Percentiles rank a stretch among this genome's conserved stretches.
Evolutionary conservation across 305 asterid species (phyloP).

Genomic region (Withania somnifera): DNA sequence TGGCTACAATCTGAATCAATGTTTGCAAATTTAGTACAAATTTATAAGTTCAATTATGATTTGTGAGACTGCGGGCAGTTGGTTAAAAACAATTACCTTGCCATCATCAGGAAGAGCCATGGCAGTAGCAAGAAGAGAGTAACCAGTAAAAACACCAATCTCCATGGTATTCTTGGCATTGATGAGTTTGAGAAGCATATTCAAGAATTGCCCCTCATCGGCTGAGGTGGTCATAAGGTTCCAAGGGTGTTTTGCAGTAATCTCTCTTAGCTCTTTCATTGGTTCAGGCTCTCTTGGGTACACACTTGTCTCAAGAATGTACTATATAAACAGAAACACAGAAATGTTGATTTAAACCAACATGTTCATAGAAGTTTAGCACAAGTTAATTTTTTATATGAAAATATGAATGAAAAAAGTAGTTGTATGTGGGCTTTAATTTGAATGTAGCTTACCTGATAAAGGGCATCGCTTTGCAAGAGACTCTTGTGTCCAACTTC

Average conservation of each 20-base stretch:
- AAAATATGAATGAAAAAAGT: not conserved
- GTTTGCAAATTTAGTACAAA: not conserved
- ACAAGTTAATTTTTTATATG: not conserved
- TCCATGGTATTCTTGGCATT: constrained; percentile 25
- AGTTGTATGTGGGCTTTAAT: too few species aligned
- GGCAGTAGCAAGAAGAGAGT: constrained; percentile 23
- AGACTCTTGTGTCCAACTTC: constrained; percentile 40
- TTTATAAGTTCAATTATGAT: not conserved
- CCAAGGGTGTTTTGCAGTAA: constrained; percentile 89
- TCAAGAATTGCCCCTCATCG: constrained; percentile 24
- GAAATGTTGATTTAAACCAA: not conserved
- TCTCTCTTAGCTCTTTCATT: constrained; percentile 76
- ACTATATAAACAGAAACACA: constrained; percentile 16
- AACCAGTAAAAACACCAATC: constrained; percentile 27
- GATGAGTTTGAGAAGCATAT: constrained; percentile 19
- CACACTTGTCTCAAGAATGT: constrained; percentile 69
- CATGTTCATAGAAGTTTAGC: not conserved
- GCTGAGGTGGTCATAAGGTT: constrained; percentile 18
- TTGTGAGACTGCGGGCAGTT: not conserved
- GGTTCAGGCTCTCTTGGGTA: constrained; percentile 72
- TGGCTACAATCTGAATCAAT: constrained; percentile 13
- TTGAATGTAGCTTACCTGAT: constrained; percentile 26
- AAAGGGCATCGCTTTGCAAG: constrained; percentile 37
- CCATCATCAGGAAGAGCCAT: constrained; percentile 25
- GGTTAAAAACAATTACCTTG: not conserved